A percentile compares a stretch with the other conserved stretches of the same genome.
Evolutionary conservation across 2,329 filamentous ascomycete genomes (phyloP).

Genomic region (Pseudopithomyces maydicus): DNA sequence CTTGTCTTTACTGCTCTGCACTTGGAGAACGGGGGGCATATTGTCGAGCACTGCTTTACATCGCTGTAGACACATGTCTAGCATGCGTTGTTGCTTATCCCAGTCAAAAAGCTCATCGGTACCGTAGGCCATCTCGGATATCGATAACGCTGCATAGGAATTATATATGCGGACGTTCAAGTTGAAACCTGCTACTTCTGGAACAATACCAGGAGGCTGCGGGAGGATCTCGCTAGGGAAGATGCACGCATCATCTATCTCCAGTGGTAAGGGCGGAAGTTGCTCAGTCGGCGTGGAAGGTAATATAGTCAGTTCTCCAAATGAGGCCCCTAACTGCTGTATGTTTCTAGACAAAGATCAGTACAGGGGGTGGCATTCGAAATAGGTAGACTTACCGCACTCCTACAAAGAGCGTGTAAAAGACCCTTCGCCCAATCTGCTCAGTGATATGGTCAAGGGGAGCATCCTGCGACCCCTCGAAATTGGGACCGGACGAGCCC

Average conservation of each 20-base stretch:
- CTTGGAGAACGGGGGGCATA: constrained; percentile 71
- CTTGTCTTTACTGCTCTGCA: constrained; percentile 50
- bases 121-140: constrained; percentile 82
- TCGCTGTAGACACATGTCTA: constrained; percentile 71
- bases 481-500: constrained; percentile 42
- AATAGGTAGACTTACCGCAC: constrained; percentile 69
- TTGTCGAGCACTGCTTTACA: constrained; percentile 72
- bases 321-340: constrained; percentile 74
- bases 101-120: constrained; percentile 76
- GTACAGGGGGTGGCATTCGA: constrained; percentile 61
- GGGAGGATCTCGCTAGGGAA: constrained; percentile 70
- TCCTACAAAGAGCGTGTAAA: constrained; percentile 81
- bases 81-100: constrained; percentile 74
- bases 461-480: constrained; percentile 44
- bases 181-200: constrained; percentile 80
- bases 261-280: constrained; percentile 78
- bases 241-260: constrained; percentile 85
- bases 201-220: constrained; percentile 71
- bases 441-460: constrained; percentile 52
- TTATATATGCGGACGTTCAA: constrained; percentile 77
- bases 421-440: constrained; percentile 66
- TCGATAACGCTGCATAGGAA: constrained; percentile 78
- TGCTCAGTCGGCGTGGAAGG: constrained; percentile 76
- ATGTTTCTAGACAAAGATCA: constrained; percentile 63
- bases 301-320: constrained; percentile 74